Conservation (phyloP, 352 stramenopile genomes). For the Halophytophthora batemanensis region DNA sequence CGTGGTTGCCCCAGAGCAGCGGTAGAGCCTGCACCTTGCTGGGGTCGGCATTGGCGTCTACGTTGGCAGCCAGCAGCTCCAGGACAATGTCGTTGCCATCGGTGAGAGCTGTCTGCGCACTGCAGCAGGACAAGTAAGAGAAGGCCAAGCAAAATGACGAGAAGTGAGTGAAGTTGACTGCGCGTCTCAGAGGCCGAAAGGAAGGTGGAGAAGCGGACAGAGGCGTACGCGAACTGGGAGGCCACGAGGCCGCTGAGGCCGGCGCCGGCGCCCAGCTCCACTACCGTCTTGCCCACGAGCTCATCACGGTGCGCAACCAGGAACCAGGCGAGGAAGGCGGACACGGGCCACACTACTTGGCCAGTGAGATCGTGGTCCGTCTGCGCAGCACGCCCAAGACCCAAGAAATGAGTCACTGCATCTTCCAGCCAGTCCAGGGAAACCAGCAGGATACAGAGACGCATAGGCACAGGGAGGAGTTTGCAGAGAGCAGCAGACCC, state of each 20-base stretch:
- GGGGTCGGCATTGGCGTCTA: conserved; percentile 20
- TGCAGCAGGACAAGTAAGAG: conserved; percentile 16
- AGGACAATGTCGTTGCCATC: conserved; percentile 75
- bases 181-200: no score
- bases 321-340: conserved; percentile 55
- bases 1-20: conserved; percentile 52
- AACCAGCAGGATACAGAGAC: neutral
- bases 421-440: no score
- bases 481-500: neutral
- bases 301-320: conserved; percentile 28
- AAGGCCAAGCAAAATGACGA: conserved; percentile 4
- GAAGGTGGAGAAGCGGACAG: neutral
- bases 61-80: conserved; percentile 51
- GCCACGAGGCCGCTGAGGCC: conserved; percentile 59
- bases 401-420: neutral
- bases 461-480: neutral
- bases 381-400: conserved; percentile 3
- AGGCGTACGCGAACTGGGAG: conserved; percentile 51
- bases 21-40: conserved; percentile 34
- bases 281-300: conserved; percentile 41
- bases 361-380: conserved; percentile 77
- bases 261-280: conserved; percentile 51
- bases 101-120: conserved; percentile 46
- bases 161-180: neutral
- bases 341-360: conserved; percentile 77